Evolutionary conservation across 257 asterid species (phyloP).

Genomic region (Solanum infundibuliforme): DNA sequence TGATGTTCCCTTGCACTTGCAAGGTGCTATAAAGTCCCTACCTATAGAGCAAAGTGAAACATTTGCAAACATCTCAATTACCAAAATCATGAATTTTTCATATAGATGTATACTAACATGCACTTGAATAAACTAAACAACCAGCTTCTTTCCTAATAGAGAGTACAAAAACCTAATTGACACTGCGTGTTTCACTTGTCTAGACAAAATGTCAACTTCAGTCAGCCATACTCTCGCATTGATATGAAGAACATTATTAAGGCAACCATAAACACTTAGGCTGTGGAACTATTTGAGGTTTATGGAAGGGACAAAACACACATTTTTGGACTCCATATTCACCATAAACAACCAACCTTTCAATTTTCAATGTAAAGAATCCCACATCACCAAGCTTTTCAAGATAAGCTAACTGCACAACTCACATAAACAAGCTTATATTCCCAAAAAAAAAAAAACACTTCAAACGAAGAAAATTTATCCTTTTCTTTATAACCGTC

Average conservation of each 20-base stretch:
- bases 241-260: background rate
- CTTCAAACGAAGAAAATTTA: background rate
- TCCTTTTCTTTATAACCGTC: background rate
- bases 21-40: conserved; percentile 93
- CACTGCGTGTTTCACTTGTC: background rate
- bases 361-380: background rate
- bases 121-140: background rate
- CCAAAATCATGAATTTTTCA: background rate
- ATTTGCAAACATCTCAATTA: background rate
- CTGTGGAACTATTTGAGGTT: background rate
- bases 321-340: background rate
- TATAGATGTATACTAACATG: background rate
- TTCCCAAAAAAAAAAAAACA: background rate
- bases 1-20: conserved; percentile 92
- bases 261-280: background rate
- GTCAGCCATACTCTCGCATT: background rate
- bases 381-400: background rate
- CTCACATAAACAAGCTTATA: background rate
- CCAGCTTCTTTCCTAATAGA: background rate
- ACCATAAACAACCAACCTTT: background rate
- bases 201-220: background rate
- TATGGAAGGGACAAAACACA: background rate
- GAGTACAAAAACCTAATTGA: background rate
- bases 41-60: conserved; percentile 35
- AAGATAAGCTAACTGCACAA: background rate